These are phyloP conservation scores for Trichoderma orchidacearum DNA, from an alignment of 495 filamentous ascomycete genomes.

Conservation along the genomic window DNA sequence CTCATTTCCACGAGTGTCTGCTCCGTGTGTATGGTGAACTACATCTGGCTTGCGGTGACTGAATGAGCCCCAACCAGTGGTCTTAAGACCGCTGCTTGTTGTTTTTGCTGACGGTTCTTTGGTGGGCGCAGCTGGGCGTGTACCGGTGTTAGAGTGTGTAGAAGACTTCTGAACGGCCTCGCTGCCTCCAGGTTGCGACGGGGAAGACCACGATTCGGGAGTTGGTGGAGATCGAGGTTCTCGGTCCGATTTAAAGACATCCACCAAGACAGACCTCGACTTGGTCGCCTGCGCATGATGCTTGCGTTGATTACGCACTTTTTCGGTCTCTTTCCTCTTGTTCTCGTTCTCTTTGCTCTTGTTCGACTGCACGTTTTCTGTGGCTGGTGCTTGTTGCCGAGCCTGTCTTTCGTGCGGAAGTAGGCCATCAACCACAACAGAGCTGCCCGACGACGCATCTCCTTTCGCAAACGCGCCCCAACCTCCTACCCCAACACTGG, in stretches of 20 bases:
- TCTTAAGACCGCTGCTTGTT: not conserved
- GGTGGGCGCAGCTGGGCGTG: not conserved
- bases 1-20: not conserved
- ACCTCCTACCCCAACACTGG: not conserved
- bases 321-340: too few species aligned
- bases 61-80: not conserved
- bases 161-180: not conserved
- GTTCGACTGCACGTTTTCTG: not conserved
- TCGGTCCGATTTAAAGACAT: not conserved
- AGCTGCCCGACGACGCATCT: not conserved
- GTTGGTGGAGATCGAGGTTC: not conserved
- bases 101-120: not conserved
- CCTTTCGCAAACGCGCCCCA: not conserved
- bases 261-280: not conserved
- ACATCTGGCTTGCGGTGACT: not conserved
- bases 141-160: not conserved
- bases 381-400: slow-evolving; percentile 1
- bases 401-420: slow-evolving; percentile 12
- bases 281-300: not conserved
- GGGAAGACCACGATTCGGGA: not conserved
- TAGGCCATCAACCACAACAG: not conserved
- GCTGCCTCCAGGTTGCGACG: not conserved
- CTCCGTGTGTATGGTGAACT: not conserved
- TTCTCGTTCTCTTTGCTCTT: not conserved
- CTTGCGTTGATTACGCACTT: not conserved